These are phyloP conservation scores for Cryptosporidium felis DNA, from an alignment of 169 alveolate genomes.

Conservation along the genomic window DNA sequence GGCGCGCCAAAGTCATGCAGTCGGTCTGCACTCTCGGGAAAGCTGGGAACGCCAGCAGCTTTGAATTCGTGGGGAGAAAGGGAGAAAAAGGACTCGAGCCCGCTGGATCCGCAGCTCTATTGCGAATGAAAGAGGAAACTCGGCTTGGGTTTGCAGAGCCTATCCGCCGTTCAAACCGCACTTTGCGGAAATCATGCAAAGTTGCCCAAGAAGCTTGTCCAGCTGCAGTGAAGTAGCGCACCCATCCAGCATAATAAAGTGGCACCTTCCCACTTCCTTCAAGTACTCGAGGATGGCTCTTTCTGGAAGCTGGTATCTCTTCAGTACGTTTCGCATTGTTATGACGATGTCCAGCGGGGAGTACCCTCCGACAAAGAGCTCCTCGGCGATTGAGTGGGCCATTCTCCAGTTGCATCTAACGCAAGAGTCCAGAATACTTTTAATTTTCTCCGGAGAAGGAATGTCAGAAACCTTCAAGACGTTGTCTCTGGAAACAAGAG, in stretches of 20 bases:
- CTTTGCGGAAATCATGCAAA: constrained; percentile 71
- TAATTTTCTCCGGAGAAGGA: constrained; percentile 95
- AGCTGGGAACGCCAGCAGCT: too few relatives aligned
- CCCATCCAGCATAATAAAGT: constrained; percentile 77
- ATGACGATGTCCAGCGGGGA: constrained; percentile 88
- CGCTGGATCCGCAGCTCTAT: too few relatives aligned
- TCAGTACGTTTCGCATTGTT: constrained; percentile 79
- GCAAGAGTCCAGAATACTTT: constrained; percentile 84
- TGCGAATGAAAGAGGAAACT: too few relatives aligned
- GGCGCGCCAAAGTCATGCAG: too few relatives aligned
- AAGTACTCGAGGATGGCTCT: constrained; percentile 78
- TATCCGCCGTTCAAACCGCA: background rate
- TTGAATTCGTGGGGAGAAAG: too few relatives aligned
- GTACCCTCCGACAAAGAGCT: constrained; percentile 87
- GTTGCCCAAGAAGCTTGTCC: constrained; percentile 77
- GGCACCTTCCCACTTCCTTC: constrained; percentile 78
- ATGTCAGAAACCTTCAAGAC: constrained; percentile 94
- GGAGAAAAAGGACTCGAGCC: too few relatives aligned
- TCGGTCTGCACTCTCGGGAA: too few relatives aligned
- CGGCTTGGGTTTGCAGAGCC: background rate
- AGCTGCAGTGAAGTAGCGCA: constrained; percentile 74
- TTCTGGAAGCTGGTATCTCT: constrained; percentile 78
- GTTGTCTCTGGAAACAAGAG: constrained; percentile 91
- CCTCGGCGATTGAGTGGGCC: constrained; percentile 80
- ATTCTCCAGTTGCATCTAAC: constrained; percentile 86